Conservation (phyloP, 441 rosid genomes). For the Euphorbia corollata region DNA sequence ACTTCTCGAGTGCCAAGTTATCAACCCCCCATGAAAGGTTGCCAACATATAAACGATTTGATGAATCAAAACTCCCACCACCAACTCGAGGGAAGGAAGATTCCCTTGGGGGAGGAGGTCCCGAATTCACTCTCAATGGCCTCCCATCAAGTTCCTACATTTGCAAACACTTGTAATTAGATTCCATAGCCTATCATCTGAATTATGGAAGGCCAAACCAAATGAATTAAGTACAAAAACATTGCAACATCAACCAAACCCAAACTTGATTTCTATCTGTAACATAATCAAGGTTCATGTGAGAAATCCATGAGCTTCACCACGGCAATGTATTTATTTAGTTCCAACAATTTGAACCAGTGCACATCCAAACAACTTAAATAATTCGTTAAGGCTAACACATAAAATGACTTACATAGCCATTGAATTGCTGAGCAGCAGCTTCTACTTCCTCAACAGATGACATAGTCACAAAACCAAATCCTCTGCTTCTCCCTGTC, state of each 20-base stretch:
- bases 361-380: neutral
- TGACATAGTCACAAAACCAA: constrained; percentile 93
- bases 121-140: constrained; percentile 59
- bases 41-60: constrained; percentile 70
- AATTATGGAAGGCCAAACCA: neutral
- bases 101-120: constrained; percentile 59
- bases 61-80: constrained; percentile 23
- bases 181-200: neutral
- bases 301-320: neutral
- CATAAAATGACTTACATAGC: constrained; percentile 53
- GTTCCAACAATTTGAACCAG: neutral
- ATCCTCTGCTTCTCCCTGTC: constrained; percentile 92
- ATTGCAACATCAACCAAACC: too few species aligned
- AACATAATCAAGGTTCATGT: neutral
- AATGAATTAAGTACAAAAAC: too few species aligned
- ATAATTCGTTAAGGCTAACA: neutral
- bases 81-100: constrained; percentile 30
- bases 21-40: constrained; percentile 94
- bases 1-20: constrained; percentile 61
- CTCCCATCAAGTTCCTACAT: constrained; percentile 67
- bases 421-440: constrained; percentile 82
- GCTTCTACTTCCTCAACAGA: constrained; percentile 62
- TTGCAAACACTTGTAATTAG: constrained; percentile 4
- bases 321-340: neutral
- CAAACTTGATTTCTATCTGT: too few species aligned